Evolutionary conservation across 768 basidiomycete genomes (phyloP), one percentile per base, ranked within the genome.

Genomic region (Lactarius akahatsu): DNA sequence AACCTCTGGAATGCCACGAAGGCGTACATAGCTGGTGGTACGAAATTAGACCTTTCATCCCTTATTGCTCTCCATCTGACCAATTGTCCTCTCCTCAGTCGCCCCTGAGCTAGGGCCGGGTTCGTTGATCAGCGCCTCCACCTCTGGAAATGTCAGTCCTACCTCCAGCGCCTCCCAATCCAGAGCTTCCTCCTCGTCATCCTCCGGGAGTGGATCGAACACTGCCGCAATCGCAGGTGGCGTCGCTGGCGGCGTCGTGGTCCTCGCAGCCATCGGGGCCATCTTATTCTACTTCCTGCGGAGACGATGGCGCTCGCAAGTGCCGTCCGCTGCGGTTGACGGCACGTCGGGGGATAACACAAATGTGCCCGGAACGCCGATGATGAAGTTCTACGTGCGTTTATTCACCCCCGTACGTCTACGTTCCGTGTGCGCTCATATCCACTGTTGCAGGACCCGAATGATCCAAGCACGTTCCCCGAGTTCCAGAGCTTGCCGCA

Each of bases 341-440:
- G 26, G 43, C n/a, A 9, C 16, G 4, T 38, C 11, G 3, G 36
- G 36, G 36, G 36, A 38, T 38, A 38, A 38, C 9, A 56, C 30
- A 30, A 0, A 30, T 9, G 8, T 16, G 28, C 66, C 66, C 8
- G 13, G n/a, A 16, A 34, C 40, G 3, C 18, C 38, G 18, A 56
- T 67, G 62, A 63, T 67, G 62, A 63, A 6, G 41, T 18, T 67
- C 40, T 67, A 67, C 36, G 66, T 67, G 20, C 23, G 66, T 58
- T 38, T 52, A 26, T 16, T 28, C 10, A 8, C 13, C 13, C 13
- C 20, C 1, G 11, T 8, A 20, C 1, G 18, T 34, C 4, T 41
- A 38, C 38, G 38, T 47, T 7, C 38, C 0, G 13, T 26, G n/a
- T 15, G 16, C 3, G 1, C 26, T 7, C 20, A 50, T 5, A 1